Evolutionary conservation across 805 yeast species (phyloP).

Genomic region (Spathaspora gorwiae): DNA sequence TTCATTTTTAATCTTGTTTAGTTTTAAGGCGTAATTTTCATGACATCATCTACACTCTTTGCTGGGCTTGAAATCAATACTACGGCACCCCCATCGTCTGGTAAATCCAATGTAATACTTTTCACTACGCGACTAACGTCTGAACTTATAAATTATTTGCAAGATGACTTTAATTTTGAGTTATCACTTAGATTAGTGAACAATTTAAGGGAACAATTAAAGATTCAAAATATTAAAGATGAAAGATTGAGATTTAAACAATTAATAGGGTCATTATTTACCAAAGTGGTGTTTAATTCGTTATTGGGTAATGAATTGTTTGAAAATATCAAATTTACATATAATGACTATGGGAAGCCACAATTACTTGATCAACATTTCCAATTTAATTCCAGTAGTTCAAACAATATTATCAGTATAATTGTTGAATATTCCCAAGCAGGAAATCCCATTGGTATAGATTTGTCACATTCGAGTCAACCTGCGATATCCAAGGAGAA

Average conservation of each 20-base stretch:
- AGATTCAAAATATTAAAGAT: conserved; percentile 37
- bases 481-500: conserved; percentile 16
- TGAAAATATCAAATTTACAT: conserved; percentile 21
- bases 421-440: conserved; percentile 29
- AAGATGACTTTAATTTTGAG: conserved; percentile 45
- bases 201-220: conserved; percentile 33
- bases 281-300: conserved; percentile 37
- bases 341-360: conserved; percentile 57
- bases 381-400: conserved; percentile 58
- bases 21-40: no score
- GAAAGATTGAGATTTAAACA: conserved; percentile 29
- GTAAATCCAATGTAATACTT: conserved; percentile 2
- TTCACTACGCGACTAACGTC: conserved; percentile 12
- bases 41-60: no score
- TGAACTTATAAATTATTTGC: conserved; percentile 12
- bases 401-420: conserved; percentile 46
- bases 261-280: conserved; percentile 44
- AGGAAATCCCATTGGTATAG: conserved; percentile 27
- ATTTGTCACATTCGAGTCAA: conserved; percentile 34
- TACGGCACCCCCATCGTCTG: neutral
- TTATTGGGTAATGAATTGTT: conserved; percentile 2
- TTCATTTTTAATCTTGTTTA: no score
- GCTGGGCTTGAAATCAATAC: neutral
- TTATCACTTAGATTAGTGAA: conserved; percentile 42
- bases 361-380: conserved; percentile 17